These are phyloP conservation scores for Cercospora canescens DNA, from an alignment of 2,329 filamentous ascomycete species.

Conservation along the genomic window DNA sequence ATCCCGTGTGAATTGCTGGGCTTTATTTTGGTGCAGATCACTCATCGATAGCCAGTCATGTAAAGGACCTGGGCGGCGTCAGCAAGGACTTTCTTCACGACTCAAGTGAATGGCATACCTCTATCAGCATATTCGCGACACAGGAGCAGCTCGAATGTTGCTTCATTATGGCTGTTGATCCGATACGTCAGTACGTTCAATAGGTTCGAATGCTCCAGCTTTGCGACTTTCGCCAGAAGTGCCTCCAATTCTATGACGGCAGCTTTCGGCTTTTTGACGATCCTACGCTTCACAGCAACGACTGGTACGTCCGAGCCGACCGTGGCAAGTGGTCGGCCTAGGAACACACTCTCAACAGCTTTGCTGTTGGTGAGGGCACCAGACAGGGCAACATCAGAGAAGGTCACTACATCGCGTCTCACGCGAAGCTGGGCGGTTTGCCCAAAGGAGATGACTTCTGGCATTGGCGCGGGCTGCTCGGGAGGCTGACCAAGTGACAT, in stretches of 20 bases:
- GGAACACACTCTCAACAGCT: conserved; percentile 16
- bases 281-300: conserved; percentile 31
- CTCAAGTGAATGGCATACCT: not conserved
- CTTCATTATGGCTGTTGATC: conserved; percentile 26
- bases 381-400: conserved; percentile 27
- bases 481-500: conserved; percentile 49
- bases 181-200: conserved; percentile 73
- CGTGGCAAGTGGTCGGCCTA: conserved; percentile 25
- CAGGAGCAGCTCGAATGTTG: conserved; percentile 26
- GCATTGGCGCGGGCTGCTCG: conserved; percentile 3
- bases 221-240: conserved; percentile 69
- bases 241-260: conserved; percentile 33
- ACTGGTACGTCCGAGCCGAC: conserved; percentile 18
- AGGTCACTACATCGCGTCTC: conserved; percentile 25
- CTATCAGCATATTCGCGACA: conserved; percentile 32
- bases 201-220: conserved; percentile 73
- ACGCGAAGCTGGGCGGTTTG: conserved; percentile 27
- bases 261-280: conserved; percentile 27
- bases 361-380: conserved; percentile 20
- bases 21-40: conserved; percentile 67
- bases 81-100: not conserved
- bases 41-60: conserved; percentile 80
- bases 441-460: conserved; percentile 32
- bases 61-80: conserved; percentile 61
- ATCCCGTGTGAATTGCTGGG: conserved; percentile 88